A percentile compares a stretch with the other conserved stretches of the same genome.
Evolutionary conservation across 208 protist species (phyloP).

Genomic region (Blastocrithidia nonstop): DNA sequence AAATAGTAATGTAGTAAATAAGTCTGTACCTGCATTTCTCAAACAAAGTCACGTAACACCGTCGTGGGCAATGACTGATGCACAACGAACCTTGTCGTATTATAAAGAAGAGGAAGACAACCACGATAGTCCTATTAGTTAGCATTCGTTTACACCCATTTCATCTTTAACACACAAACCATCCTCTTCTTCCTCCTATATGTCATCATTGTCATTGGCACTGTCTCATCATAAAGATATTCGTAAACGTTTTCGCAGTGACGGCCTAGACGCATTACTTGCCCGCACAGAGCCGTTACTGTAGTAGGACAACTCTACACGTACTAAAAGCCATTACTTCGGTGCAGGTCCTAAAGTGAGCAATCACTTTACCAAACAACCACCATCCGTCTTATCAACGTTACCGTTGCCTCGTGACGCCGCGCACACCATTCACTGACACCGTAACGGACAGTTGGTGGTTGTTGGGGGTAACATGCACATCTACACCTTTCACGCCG

Average conservation of each 20-base stretch:
- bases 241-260: conserved; percentile 56
- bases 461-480: conserved; percentile 61
- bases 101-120: conserved; percentile 3
- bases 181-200: too few species aligned
- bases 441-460: conserved; percentile 61
- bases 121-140: neutral
- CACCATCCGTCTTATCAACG: conserved; percentile 43
- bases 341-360: conserved; percentile 19
- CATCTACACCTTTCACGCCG: conserved; percentile 70
- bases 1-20: conserved; percentile 6
- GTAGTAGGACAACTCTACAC: conserved; percentile 10
- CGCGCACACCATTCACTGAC: conserved; percentile 61
- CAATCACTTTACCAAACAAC: too few species aligned
- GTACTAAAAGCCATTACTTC: neutral
- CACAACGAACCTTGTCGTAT: too few species aligned
- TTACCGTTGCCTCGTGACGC: conserved; percentile 55
- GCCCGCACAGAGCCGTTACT: conserved; percentile 65
- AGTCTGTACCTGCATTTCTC: conserved; percentile 18
- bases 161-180: too few species aligned
- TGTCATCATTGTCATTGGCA: too few species aligned
- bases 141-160: too few species aligned
- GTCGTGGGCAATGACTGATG: conserved; percentile 13
- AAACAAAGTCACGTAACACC: conserved; percentile 23
- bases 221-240: conserved; percentile 23
- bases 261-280: conserved; percentile 55